Evolutionary conservation across 176 grass and related monocot species (phyloP).

Genomic region (Areca catechu): DNA sequence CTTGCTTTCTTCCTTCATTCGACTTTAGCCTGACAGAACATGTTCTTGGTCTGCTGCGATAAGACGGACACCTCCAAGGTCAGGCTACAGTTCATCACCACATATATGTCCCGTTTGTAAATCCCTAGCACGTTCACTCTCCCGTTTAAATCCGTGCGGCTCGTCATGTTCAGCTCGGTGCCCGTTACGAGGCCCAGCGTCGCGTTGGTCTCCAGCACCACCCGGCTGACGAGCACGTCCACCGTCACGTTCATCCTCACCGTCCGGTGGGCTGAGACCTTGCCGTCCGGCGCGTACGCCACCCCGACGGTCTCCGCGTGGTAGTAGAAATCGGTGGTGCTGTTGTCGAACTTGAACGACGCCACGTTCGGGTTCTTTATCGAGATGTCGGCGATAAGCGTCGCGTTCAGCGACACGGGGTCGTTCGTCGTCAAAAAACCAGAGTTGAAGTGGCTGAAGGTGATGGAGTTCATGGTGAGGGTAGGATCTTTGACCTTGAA

Average conservation of each 20-base stretch:
- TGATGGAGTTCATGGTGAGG: constrained; percentile 39
- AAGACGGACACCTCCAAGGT: constrained; percentile 10
- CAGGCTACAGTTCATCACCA: constrained; percentile 65
- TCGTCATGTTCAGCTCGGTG: constrained; percentile 39
- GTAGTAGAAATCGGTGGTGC: constrained; percentile 40
- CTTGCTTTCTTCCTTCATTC: neutral
- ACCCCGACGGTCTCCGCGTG: constrained; percentile 19
- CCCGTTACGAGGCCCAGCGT: neutral
- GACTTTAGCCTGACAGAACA: constrained; percentile 27
- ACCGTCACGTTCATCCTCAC: constrained; percentile 32
- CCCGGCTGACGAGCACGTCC: constrained; percentile 26
- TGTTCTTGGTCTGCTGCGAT: constrained; percentile 10
- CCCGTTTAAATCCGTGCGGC: constrained; percentile 61
- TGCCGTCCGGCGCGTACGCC: constrained; percentile 20
- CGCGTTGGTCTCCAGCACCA: constrained; percentile 28
- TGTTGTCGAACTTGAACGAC: constrained; percentile 37
- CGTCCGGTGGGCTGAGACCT: constrained; percentile 20
- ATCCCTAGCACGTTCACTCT: constrained; percentile 54
- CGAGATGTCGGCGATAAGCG: constrained; percentile 26
- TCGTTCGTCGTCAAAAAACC: neutral
- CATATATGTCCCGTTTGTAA: constrained; percentile 64
- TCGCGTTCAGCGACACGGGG: constrained; percentile 37
- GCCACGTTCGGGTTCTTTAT: constrained; percentile 49
- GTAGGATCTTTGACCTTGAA: constrained; percentile 40
- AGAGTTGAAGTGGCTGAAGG: constrained; percentile 8